Evolutionary conservation across 306 rosid genomes (phyloP).

Genomic region (Argentina anserina): DNA sequence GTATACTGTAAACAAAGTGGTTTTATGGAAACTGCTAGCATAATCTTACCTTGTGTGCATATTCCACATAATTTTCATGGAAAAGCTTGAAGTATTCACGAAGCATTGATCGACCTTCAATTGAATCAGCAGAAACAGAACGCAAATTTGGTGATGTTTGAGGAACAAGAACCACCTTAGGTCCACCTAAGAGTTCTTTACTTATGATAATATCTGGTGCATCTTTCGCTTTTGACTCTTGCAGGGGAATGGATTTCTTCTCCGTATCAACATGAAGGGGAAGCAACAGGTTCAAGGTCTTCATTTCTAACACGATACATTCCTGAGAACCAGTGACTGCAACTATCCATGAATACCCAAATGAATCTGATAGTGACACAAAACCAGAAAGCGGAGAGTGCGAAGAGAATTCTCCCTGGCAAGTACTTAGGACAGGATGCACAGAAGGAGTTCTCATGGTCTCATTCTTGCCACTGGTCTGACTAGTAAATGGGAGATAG

Average conservation of each 20-base stretch:
- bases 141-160: conserved; percentile 68
- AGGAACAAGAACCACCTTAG: conserved; percentile 75
- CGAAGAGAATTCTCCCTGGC: conserved; percentile 64
- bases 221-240: conserved; percentile 50
- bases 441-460: conserved; percentile 84
- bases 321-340: conserved; percentile 67
- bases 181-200: conserved; percentile 82
- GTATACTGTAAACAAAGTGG: not conserved
- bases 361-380: conserved; percentile 85
- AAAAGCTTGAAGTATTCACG: conserved; percentile 93
- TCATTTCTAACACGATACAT: conserved; percentile 83
- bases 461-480: conserved; percentile 63
- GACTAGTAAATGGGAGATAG: conserved; percentile 94
- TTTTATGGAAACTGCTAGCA: conserved; percentile 11
- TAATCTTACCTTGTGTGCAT: conserved; percentile 79
- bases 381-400: conserved; percentile 68
- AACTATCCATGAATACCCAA: conserved; percentile 94
- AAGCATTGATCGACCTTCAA: conserved; percentile 84
- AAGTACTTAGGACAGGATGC: conserved; percentile 78
- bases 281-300: conserved; percentile 70
- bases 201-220: conserved; percentile 63
- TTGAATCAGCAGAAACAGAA: conserved; percentile 82
- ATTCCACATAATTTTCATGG: conserved; percentile 90
- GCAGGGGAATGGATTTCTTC: conserved; percentile 28
- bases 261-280: conserved; percentile 59